Evolutionary conservation across 2,329 filamentous ascomycete genomes (phyloP).

Genomic region (Metarhizium rileyi): DNA sequence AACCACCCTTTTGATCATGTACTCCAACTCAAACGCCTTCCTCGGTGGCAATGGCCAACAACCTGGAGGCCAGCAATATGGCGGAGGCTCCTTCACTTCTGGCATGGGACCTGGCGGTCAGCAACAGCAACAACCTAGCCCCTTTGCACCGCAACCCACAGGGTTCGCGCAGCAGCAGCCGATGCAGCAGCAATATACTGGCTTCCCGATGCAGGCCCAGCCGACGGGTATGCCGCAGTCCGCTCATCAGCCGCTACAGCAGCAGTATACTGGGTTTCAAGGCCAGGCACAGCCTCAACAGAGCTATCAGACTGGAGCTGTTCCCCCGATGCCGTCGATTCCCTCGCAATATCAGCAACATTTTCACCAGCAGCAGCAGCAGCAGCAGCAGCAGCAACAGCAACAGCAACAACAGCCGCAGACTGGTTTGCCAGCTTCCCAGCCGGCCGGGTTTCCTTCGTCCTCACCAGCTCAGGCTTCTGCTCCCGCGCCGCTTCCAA

Average conservation of each 20-base stretch:
- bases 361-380: constrained; percentile 42
- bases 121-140: constrained; percentile 39
- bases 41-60: constrained; percentile 69
- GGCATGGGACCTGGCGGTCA: constrained; percentile 40
- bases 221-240: constrained; percentile 41
- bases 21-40: constrained; percentile 80
- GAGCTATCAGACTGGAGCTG: constrained; percentile 47
- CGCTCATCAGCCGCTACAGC: constrained; percentile 46
- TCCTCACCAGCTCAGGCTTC: constrained; percentile 41
- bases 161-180: constrained; percentile 41
- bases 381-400: constrained; percentile 28
- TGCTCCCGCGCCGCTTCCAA: constrained; percentile 40
- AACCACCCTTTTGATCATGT: constrained; percentile 50
- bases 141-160: constrained; percentile 50
- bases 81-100: constrained; percentile 33
- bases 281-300: constrained; percentile 42
- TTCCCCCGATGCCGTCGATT: constrained; percentile 49
- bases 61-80: constrained; percentile 49
- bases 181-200: constrained; percentile 49
- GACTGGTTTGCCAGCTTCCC: constrained; percentile 29
- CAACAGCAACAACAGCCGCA: constrained; percentile 21
- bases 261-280: constrained; percentile 60
- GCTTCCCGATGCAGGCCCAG: constrained; percentile 44
- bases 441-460: constrained; percentile 32
- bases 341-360: constrained; percentile 52